phyloP scores from a whole-genome alignment of 371 early-diverging fungal species.

The Actinomortierella wolfii region DNA sequence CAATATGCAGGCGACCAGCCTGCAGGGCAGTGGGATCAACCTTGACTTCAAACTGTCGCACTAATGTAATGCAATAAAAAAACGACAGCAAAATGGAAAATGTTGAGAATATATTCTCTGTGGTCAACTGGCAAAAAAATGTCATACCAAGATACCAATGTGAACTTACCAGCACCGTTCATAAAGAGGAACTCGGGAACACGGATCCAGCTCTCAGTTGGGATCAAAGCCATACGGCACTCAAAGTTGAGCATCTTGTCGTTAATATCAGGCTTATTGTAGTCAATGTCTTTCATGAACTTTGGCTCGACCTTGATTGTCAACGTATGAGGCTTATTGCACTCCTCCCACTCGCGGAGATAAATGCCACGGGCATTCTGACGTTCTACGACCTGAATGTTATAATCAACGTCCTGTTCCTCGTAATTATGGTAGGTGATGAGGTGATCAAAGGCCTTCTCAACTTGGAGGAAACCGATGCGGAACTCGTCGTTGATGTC shows the following conservation, averaged over 20 bases:
- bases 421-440: slow-evolving; percentile 57
- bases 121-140: too few species aligned
- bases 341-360: slow-evolving; percentile 80
- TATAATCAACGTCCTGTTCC: slow-evolving; percentile 74
- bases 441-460: slow-evolving; percentile 84
- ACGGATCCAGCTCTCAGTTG: slow-evolving; percentile 78
- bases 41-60: slow-evolving; percentile 71
- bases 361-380: slow-evolving; percentile 81
- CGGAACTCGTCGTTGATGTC: slow-evolving; percentile 78
- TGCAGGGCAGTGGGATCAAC: slow-evolving; percentile 83
- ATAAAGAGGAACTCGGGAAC: slow-evolving; percentile 81
- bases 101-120: background rate
- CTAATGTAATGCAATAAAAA: slow-evolving; percentile 11
- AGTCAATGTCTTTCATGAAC: slow-evolving; percentile 75
- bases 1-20: slow-evolving; percentile 79
- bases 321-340: slow-evolving; percentile 62
- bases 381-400: slow-evolving; percentile 49
- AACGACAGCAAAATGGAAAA: background rate
- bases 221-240: slow-evolving; percentile 74
- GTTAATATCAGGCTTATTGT: slow-evolving; percentile 61
- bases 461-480: slow-evolving; percentile 88
- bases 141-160: background rate
- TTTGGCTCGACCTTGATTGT: slow-evolving; percentile 69
- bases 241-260: slow-evolving; percentile 78
- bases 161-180: slow-evolving; percentile 58